Conservation (phyloP, 2,329 filamentous ascomycete species). For the Penicillium sp. region DNA sequence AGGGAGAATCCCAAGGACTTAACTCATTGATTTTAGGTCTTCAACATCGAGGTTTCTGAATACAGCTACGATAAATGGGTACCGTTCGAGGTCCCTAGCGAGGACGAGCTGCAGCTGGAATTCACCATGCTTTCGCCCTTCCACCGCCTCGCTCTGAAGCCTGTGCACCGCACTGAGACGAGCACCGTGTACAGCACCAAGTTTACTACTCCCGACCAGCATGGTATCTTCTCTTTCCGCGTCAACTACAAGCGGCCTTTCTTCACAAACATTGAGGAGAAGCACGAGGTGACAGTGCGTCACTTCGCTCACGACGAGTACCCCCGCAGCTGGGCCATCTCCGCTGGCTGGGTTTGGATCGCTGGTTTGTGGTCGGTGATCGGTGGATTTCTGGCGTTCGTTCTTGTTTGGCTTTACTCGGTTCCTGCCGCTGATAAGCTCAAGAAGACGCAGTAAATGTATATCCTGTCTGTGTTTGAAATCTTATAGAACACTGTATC, state of each 20-base stretch:
- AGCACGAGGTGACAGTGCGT: conserved; percentile 86
- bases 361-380: conserved; percentile 79
- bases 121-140: conserved; percentile 99
- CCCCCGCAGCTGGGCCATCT: conserved; percentile 83
- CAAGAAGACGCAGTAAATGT: conserved; percentile 45
- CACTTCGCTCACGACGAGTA: conserved; percentile 98
- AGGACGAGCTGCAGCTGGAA: conserved; percentile 82
- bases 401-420: conserved; percentile 79
- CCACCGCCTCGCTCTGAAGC: conserved; percentile 71
- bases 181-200: conserved; percentile 66
- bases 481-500: conserved; percentile 19
- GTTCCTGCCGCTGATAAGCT: conserved; percentile 44
- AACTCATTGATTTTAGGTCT: conserved; percentile 54
- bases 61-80: conserved; percentile 68
- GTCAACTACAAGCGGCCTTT: conserved; percentile 97
- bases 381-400: conserved; percentile 76
- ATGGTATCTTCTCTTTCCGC: conserved; percentile 98
- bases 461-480: conserved; percentile 19
- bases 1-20: conserved; percentile 1
- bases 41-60: conserved; percentile 83
- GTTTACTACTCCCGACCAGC: conserved; percentile 88
- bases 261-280: conserved; percentile 83
- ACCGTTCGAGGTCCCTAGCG: conserved; percentile 64
- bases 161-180: conserved; percentile 54
- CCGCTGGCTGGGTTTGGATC: conserved; percentile 91